Conservation (phyloP, 306 rosid species). For the Cucumis sativus region DNA sequence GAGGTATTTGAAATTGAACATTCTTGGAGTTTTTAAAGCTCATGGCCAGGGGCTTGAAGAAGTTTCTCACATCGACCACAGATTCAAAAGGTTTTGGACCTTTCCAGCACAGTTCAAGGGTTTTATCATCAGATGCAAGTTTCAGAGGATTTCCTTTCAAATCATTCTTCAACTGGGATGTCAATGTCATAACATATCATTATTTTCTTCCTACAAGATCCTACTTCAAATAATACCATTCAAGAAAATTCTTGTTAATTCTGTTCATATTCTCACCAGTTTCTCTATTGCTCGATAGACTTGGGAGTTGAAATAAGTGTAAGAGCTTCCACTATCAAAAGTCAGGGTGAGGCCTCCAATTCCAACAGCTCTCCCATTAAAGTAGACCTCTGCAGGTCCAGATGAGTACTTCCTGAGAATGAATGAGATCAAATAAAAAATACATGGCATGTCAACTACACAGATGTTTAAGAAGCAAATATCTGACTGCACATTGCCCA, state of each 20-base stretch:
- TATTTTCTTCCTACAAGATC: neutral
- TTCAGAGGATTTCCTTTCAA: slow-evolving; percentile 39
- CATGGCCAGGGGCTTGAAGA: slow-evolving; percentile 41
- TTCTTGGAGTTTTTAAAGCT: slow-evolving; percentile 32
- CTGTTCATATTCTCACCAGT: slow-evolving; percentile 33
- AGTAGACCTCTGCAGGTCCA: slow-evolving; percentile 59
- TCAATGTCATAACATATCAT: neutral
- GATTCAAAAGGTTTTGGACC: slow-evolving; percentile 47
- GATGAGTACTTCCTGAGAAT: slow-evolving; percentile 43
- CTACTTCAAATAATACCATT: neutral
- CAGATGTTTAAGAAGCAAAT: neutral
- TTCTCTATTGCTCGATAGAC: slow-evolving; percentile 25
- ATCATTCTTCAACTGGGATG: slow-evolving; percentile 37
- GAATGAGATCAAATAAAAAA: neutral
- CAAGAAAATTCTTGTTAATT: neutral
- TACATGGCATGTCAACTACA: neutral
- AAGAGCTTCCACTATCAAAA: slow-evolving; percentile 84
- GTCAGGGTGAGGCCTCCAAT: slow-evolving; percentile 31
- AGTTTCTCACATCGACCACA: slow-evolving; percentile 22
- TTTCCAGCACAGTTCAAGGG: slow-evolving; percentile 69
- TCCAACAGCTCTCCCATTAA: slow-evolving; percentile 32
- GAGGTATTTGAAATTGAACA: slow-evolving; percentile 31
- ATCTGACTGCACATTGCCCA: neutral
- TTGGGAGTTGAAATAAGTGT: slow-evolving; percentile 50
- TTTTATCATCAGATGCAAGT: slow-evolving; percentile 19